Base-by-base conservation (phyloP, 768 basidiomycete genomes). In the Rhodotorula paludigena region DNA sequence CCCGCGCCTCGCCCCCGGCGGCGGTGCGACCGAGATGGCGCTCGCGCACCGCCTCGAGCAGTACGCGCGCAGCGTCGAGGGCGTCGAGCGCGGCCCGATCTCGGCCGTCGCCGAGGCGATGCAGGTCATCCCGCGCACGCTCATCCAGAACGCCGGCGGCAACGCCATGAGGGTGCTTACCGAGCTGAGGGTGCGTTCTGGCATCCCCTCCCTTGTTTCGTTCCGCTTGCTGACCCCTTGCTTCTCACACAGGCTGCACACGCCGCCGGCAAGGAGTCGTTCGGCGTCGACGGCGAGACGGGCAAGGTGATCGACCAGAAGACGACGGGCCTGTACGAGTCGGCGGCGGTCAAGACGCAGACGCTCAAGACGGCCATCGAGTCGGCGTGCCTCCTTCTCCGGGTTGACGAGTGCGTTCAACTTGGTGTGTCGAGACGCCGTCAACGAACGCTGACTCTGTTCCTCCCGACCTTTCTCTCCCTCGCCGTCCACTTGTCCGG, bases 21-120 rank as follows among this genome's bases (percentile, higher is more conserved):
- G 94, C 28, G 94, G 96, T 49, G 94, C 96, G 33, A 94, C 92
- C 7, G 96, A 99, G 81, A 97, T 98, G 92, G 96, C 94, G 0
- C 87, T 98, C 79, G 87, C 86, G 42, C 91, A 96, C 6, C 90
- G 88, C 1, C 79, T 98, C 72, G 76, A 77, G 18, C 82, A 84
- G 15, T 89, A 87, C 78, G 89, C 90, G 28, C 82, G 88, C 75
- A 85, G 81, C 53, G 82, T 96, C 66, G 86, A 86, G 23, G 93
- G 94, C 21, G 88, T 92, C 23, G 91, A 93, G 77, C 89, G 87
- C 1, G 92, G 89, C 82, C 92, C 92, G 15, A 92, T 87, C 80
- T 81, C 88, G 52, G 92, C 93, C 33, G 91, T 98, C 18, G 89
- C 89, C 1, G 94, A 98, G 74, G 92, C 96, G 39, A 87, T 98